Evolutionary conservation across 2,329 filamentous ascomycete species (phyloP), one percentile per base, ranked within the genome.

Genomic region (Diaporthe eres): DNA sequence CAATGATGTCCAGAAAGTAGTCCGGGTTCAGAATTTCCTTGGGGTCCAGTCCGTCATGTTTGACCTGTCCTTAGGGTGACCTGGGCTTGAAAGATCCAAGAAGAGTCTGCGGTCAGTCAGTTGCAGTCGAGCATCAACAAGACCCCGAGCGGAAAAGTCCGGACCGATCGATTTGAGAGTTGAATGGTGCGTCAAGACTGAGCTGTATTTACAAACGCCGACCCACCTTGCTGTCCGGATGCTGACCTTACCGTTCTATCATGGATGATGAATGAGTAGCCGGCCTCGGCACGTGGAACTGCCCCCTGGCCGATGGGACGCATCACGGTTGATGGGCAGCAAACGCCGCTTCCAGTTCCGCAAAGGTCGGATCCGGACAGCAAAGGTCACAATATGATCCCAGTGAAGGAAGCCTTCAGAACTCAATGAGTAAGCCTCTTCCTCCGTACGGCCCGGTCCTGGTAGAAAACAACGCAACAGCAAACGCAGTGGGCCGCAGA

Each of bases 181-280:
- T 60, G 22, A 55, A 65, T 31, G 42, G 44, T 53, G 22, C 82
- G 83, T 84, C 80, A 79, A 82, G 83, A 81, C 84, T 86, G 84
- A 85, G 83, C 83, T 83, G 85, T 87, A 89, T 88, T 86, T 88
- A 89, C 87, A 89, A 85, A 86, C 85, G 82, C 82, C 83, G 81
- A 86, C 87, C 88, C 84, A 89, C 87, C 87, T 87, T 85, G 87
- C 87, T 89, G 87, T 87, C 88, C 86, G 82, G 86, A 86, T 82
- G 80, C 82, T 80, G 81, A 82, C 83, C 83, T 72, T 63, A 76
- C 80, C 80, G 82, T 79, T 82, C 80, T 82, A 81, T 82, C 81
- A 82, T 78, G 78, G 78, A 76, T 75, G 58, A 77, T 77, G 74
- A 81, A 81, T 79, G 77, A 79, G 75, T 71, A 49, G 73, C 68